These are phyloP conservation scores for Plasmopara viticola DNA, from an alignment of 352 stramenopile genomes.

Conservation along the genomic window DNA sequence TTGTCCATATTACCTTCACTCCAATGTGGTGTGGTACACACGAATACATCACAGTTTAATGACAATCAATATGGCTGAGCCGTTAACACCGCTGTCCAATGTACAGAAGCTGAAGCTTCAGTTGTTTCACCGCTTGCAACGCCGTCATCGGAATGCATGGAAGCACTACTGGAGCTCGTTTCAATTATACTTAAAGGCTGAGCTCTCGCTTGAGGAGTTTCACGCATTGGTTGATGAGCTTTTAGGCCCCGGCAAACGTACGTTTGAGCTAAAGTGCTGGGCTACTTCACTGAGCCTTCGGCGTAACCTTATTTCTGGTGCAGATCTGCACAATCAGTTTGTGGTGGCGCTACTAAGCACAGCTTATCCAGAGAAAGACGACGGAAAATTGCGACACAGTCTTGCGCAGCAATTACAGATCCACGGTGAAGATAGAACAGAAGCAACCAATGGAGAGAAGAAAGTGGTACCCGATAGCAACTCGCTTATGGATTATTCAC, in stretches of 20 bases:
- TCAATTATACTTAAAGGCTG: constrained; percentile 48
- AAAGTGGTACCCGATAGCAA: constrained; percentile 2
- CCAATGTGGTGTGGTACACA: neutral
- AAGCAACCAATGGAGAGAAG: constrained; percentile 1
- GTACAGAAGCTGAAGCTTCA: constrained; percentile 56
- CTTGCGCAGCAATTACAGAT: constrained; percentile 6
- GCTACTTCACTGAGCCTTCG: neutral
- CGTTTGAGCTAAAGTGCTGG: neutral
- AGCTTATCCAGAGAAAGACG: constrained; percentile 13
- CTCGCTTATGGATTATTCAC: constrained; percentile 11
- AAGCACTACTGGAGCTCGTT: constrained; percentile 53
- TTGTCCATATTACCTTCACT: constrained; percentile 12
- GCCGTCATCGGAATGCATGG: constrained; percentile 42
- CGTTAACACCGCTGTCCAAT: constrained; percentile 5
- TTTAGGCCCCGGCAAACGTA: constrained; percentile 44
- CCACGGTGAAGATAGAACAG: constrained; percentile 4
- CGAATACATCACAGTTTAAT: constrained; percentile 4
- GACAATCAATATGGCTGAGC: constrained; percentile 8
- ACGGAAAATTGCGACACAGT: constrained; percentile 4
- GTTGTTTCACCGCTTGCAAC: constrained; percentile 57
- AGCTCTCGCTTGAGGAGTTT: constrained; percentile 51
- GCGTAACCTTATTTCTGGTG: neutral
- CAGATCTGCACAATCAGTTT: constrained; percentile 56
- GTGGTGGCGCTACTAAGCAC: constrained; percentile 48
- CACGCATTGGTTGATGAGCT: constrained; percentile 38